Percentiles rank a stretch among this genome's conserved stretches.
These are phyloP conservation scores for Arctium lappa DNA, from an alignment of 129 eudicot genomes.

Conservation along the genomic window DNA sequence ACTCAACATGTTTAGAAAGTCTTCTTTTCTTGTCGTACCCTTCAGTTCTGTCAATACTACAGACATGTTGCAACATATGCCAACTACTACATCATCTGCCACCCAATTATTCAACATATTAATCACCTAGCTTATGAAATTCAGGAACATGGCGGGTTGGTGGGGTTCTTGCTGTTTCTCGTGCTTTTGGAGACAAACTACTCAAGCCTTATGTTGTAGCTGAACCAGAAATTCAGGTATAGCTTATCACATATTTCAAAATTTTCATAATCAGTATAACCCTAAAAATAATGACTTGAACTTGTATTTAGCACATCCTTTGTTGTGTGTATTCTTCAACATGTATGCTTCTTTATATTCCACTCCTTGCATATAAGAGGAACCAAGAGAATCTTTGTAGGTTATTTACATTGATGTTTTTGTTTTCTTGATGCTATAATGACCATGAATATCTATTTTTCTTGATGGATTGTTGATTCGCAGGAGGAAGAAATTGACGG, in stretches of 20 bases:
- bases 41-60: neutral
- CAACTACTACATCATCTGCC: neutral
- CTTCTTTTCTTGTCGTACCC: neutral
- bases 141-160: conserved; percentile 90
- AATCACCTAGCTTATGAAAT: neutral
- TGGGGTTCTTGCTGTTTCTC: conserved; percentile 88
- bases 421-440: neutral
- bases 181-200: conserved; percentile 82
- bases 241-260: neutral
- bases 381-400: neutral
- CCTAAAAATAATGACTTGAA: neutral
- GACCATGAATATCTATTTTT: neutral
- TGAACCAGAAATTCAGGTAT: conserved; percentile 86
- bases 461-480: conserved; percentile 5
- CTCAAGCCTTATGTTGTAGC: conserved; percentile 76
- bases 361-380: neutral
- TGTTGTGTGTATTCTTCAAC: neutral
- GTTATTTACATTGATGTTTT: neutral
- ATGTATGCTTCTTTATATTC: neutral
- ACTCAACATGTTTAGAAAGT: neutral
- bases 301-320: neutral
- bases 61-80: neutral
- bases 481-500: conserved; percentile 78
- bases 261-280: neutral
- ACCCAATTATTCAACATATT: neutral